Evolutionary conservation across 2,329 filamentous ascomycete species (phyloP).

Genomic region (Aspergillus unguis): DNA sequence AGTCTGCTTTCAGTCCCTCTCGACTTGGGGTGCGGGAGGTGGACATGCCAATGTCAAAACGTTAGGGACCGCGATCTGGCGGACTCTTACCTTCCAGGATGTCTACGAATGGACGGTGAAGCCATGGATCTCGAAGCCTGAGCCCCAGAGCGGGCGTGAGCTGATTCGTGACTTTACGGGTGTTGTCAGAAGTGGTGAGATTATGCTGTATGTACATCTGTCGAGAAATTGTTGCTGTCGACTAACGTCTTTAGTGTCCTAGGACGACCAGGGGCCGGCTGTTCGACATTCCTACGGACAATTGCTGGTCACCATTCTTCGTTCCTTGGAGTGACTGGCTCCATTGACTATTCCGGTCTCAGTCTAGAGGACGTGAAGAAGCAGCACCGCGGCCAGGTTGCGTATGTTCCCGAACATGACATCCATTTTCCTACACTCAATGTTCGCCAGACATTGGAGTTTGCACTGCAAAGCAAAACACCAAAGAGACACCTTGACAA

Average conservation of each 20-base stretch:
- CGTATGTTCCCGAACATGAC: constrained; percentile 70
- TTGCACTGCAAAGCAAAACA: constrained; percentile 68
- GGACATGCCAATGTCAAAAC: constrained; percentile 64
- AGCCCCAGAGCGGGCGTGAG: constrained; percentile 46
- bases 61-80: constrained; percentile 65
- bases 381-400: constrained; percentile 65
- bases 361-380: constrained; percentile 60
- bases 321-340: constrained; percentile 62
- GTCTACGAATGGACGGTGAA: constrained; percentile 54
- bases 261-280: constrained; percentile 67
- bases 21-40: constrained; percentile 64
- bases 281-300: constrained; percentile 68
- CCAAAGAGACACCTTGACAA: constrained; percentile 59
- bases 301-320: constrained; percentile 64
- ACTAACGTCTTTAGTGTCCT: constrained; percentile 45
- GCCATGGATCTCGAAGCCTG: constrained; percentile 43
- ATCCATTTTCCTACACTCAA: constrained; percentile 66
- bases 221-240: no score
- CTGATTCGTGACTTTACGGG: constrained; percentile 64
- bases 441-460: constrained; percentile 69
- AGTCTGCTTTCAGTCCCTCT: constrained; percentile 68
- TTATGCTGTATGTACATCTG: constrained; percentile 53
- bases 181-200: constrained; percentile 62
- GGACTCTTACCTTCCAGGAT: constrained; percentile 74
- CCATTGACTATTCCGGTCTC: constrained; percentile 67